Evolutionary conservation across 768 basidiomycete genomes (phyloP).

Genomic region (Naematelia encephala): DNA sequence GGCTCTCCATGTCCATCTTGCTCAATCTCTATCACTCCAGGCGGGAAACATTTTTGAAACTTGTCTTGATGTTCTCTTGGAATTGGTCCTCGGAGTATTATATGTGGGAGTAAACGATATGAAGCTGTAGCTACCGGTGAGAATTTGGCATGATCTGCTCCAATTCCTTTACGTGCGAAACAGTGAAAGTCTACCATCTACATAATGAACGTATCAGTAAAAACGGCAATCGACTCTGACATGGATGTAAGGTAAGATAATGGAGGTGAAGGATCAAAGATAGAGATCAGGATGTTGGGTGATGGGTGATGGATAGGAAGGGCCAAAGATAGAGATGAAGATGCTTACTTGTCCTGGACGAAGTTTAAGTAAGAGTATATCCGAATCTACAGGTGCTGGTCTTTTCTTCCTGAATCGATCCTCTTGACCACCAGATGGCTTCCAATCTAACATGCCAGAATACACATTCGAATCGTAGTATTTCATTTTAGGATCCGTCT

Average conservation of each 20-base stretch:
- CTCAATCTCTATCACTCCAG: constrained; percentile 53
- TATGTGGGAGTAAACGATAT: constrained; percentile 84
- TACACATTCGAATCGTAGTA: constrained; percentile 62
- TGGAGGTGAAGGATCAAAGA: not conserved
- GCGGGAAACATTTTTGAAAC: constrained; percentile 83
- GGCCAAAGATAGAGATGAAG: not conserved
- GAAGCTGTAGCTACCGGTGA: constrained; percentile 95
- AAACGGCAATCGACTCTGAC: too few relatives aligned
- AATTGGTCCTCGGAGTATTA: constrained; percentile 69
- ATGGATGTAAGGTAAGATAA: not conserved
- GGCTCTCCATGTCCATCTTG: constrained; percentile 51
- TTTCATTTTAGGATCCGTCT: constrained; percentile 61
- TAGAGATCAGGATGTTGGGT: constrained; percentile 6
- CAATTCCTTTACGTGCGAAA: constrained; percentile 70
- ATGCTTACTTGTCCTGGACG: constrained; percentile 72
- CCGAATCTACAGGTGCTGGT: constrained; percentile 46
- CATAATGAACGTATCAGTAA: too few relatives aligned
- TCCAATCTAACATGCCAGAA: constrained; percentile 60
- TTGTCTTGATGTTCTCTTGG: constrained; percentile 72
- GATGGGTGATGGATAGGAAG: not conserved
- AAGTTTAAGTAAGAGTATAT: constrained; percentile 87
- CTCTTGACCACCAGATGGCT: constrained; percentile 75
- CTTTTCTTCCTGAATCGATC: constrained; percentile 50
- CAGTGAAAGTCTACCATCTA: constrained; percentile 78
- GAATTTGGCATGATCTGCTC: constrained; percentile 95